Base-by-base conservation (phyloP, 1,284 basidiomycete genomes). In the Laetiporus sulphureus region DNA sequence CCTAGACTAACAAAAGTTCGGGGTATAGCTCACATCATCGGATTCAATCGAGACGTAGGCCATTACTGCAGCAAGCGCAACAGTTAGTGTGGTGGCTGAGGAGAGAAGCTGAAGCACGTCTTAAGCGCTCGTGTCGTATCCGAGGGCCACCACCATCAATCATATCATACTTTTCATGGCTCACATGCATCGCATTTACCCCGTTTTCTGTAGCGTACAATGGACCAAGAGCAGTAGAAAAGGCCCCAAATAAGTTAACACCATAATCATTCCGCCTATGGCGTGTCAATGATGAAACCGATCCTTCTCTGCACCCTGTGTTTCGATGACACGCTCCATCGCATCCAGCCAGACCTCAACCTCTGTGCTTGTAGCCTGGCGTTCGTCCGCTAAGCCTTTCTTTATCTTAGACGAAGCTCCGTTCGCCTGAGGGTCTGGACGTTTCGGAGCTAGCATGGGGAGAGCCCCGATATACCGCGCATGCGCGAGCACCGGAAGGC, bases 321-420 rank as follows among this genome's bases (percentile, higher is more conserved):
- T 72, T 31, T 65, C 57, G 16, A 93, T 74, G 18, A 87, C 83
- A 44, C 70, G 77, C 39, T 79, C 77, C 77, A 95, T 87, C 7
- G 87, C 90, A 22, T 75, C 69, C 42, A 91, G 59, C 88, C 88
- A 91, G 10, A 71, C 55, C 41, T 77, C 74, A 20, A 84, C 72
- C 39, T 73, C 63, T 2, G 71, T 67, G 21, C 51, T 69, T 35
- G 46, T 20, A 8, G 42, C 48, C 7, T 43, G 30, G 10, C 30
- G 25, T 10, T 48, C 29, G 13, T 21, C 8, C 10, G 27, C 36
- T 3, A 35, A 11, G 3, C 20, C 34, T 5, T 33, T 43, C 27
- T 39, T 42, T 44, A 44, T 49, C 30, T 33, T 19, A 38, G 40
- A 39, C 16, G 32, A 31, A 13, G 34, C 12, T 2, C 46, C 42